These are phyloP conservation scores for Acanthamoeba quina DNA, from an alignment of 208 protist genomes.

Conservation along the genomic window DNA sequence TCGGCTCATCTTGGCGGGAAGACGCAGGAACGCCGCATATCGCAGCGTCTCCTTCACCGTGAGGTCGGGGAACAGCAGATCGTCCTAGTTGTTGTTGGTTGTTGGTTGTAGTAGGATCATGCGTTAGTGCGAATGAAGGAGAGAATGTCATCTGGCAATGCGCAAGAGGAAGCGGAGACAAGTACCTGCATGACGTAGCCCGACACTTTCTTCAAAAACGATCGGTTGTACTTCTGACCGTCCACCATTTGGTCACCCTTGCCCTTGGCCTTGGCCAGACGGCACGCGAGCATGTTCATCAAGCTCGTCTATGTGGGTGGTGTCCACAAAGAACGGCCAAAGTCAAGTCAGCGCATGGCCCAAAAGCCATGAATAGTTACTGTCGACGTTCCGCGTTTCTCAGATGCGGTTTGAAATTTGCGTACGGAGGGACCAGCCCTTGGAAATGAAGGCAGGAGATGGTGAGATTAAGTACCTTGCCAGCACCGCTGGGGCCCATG, in stretches of 20 bases:
- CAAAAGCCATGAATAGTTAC: background rate
- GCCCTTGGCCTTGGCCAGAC: constrained; percentile 46
- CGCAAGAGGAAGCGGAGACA: background rate
- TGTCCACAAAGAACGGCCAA: background rate
- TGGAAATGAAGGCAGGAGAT: background rate
- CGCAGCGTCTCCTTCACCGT: constrained; percentile 79
- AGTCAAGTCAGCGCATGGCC: too few species aligned
- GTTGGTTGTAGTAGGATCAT: background rate
- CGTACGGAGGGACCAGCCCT: too few species aligned
- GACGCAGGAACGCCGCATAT: constrained; percentile 71
- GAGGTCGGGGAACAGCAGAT: constrained; percentile 74
- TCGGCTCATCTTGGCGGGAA: constrained; percentile 15
- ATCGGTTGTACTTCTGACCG: constrained; percentile 46
- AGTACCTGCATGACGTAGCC: constrained; percentile 67
- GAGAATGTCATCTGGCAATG: background rate
- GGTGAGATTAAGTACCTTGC: constrained; percentile 43
- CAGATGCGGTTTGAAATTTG: background rate
- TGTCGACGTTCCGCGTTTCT: background rate
- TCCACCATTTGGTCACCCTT: constrained; percentile 53
- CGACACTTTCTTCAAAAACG: constrained; percentile 64
- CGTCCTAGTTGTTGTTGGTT: constrained; percentile 65
- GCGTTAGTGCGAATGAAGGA: background rate
- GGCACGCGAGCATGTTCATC: constrained; percentile 62
- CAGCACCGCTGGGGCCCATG: constrained; percentile 68
- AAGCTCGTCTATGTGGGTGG: constrained; percentile 48